A percentile compares a stretch with the other conserved stretches of the same genome.
Evolutionary conservation across 176 grass and related monocot species (phyloP).

Genomic region (Carex cristatella): DNA sequence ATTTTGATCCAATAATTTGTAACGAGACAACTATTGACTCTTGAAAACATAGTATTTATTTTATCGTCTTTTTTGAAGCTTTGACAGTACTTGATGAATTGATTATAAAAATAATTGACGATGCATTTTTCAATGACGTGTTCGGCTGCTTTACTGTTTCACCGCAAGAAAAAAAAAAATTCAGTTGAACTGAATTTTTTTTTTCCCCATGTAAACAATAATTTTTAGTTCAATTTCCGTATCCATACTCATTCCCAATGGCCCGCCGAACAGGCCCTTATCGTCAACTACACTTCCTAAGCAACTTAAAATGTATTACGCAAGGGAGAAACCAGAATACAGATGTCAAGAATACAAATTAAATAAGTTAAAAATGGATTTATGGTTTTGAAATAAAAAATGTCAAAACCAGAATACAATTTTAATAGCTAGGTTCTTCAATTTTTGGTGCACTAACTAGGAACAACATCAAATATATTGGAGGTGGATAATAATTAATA

Average conservation of each 20-base stretch:
- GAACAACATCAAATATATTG: not conserved
- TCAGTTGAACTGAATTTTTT: no score
- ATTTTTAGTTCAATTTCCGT: no score
- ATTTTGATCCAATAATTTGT: not conserved
- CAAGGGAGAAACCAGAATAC: no score
- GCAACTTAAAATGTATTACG: not conserved
- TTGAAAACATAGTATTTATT: not conserved
- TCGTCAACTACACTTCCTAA: not conserved
- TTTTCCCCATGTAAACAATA: no score
- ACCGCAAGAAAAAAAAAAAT: no score
- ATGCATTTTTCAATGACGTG: not conserved
- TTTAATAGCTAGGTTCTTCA: not conserved
- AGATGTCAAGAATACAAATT: no score
- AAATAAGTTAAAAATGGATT: no score
- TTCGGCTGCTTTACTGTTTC: no score
- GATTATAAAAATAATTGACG: not conserved
- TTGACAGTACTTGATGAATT: not conserved
- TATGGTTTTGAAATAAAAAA: no score
- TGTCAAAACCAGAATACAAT: no score
- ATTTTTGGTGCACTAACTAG: not conserved
- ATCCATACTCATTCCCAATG: no score
- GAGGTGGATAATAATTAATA: not conserved
- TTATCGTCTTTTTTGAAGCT: not conserved
- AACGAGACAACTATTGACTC: not conserved
- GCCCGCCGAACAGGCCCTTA: no score